Evolutionary conservation across 805 yeast genomes (phyloP).

Genomic region (Priceomyces fermenticarens): DNA sequence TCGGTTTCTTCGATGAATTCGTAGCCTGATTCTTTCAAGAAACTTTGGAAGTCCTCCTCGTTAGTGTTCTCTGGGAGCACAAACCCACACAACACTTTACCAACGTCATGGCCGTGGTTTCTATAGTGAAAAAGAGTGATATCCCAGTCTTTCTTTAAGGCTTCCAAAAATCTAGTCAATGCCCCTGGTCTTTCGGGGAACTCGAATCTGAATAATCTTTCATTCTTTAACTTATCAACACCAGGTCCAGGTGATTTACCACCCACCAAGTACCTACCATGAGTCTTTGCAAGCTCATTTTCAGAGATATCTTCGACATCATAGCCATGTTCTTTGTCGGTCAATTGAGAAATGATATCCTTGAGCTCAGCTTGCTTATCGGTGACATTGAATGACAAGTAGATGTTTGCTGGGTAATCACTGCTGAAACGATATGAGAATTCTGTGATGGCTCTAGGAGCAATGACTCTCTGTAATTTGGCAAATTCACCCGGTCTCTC

Average conservation of each 20-base stretch:
- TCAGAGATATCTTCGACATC: conserved; percentile 81
- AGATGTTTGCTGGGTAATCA: conserved; percentile 64
- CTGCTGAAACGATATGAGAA: conserved; percentile 80
- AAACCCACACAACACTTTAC: conserved; percentile 87
- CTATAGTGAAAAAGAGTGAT: conserved; percentile 93
- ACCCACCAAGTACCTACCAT: conserved; percentile 94
- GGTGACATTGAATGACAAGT: conserved; percentile 80
- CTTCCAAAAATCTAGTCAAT: conserved; percentile 69
- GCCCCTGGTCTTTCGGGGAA: conserved; percentile 99
- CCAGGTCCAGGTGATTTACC: conserved; percentile 60
- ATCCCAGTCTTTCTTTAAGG: conserved; percentile 80
- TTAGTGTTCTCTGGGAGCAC: conserved; percentile 71
- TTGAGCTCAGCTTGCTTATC: conserved; percentile 73
- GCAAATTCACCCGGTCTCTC: conserved; percentile 90
- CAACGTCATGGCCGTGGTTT: conserved; percentile 94
- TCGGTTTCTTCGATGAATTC: conserved; percentile 77
- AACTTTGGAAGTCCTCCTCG: conserved; percentile 59
- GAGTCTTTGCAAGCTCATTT: conserved; percentile 93
- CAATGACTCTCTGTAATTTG: conserved; percentile 68
- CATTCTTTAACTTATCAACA: conserved; percentile 52
- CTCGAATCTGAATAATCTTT: conserved; percentile 78
- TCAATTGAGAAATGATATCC: conserved; percentile 58
- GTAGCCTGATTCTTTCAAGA: conserved; percentile 73
- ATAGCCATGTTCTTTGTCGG: conserved; percentile 57
- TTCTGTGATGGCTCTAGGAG: conserved; percentile 91